A percentile compares a stretch with the other conserved stretches of the same genome.
phyloP scores from a whole-genome alignment of 140 eudicot genomes.

The Senecio squalidus region DNA sequence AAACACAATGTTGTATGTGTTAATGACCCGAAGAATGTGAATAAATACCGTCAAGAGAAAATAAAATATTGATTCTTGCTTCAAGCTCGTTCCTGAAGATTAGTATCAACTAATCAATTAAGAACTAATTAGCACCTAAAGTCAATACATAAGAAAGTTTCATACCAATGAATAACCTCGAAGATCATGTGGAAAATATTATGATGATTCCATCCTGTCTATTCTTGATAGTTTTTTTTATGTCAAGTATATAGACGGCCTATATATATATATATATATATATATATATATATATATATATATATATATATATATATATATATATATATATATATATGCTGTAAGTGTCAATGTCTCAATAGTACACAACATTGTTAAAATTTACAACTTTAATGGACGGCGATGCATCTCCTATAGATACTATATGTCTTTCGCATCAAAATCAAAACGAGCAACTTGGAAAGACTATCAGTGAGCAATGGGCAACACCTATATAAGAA shows the following conservation, averaged over 20 bases:
- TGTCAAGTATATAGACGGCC: too few relatives aligned
- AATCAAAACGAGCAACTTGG: constrained; percentile 25
- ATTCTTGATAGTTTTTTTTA: too few relatives aligned
- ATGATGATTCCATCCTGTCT: too few relatives aligned
- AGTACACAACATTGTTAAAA: constrained; percentile 20
- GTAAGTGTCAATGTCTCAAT: too few relatives aligned
- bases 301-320: too few relatives aligned
- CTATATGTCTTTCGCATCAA: constrained; percentile 11
- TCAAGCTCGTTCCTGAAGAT: constrained; percentile 7
- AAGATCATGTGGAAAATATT: background rate
- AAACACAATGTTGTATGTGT: constrained; percentile 1
- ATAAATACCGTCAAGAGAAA: constrained; percentile 1
- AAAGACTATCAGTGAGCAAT: constrained; percentile 24
- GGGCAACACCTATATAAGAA: constrained; percentile 14
- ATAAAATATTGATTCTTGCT: background rate
- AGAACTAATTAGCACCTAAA: constrained; percentile 1
- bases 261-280: too few relatives aligned
- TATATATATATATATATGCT: too few relatives aligned
- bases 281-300: too few relatives aligned
- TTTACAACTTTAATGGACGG: constrained; percentile 29
- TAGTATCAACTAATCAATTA: constrained; percentile 13
- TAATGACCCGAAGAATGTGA: constrained; percentile 1
- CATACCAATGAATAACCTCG: background rate
- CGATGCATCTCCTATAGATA: constrained; percentile 39
- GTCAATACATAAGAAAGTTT: background rate